Conservation (phyloP, 2,329 filamentous ascomycete species). For the Ophiostoma sp. region DNA sequence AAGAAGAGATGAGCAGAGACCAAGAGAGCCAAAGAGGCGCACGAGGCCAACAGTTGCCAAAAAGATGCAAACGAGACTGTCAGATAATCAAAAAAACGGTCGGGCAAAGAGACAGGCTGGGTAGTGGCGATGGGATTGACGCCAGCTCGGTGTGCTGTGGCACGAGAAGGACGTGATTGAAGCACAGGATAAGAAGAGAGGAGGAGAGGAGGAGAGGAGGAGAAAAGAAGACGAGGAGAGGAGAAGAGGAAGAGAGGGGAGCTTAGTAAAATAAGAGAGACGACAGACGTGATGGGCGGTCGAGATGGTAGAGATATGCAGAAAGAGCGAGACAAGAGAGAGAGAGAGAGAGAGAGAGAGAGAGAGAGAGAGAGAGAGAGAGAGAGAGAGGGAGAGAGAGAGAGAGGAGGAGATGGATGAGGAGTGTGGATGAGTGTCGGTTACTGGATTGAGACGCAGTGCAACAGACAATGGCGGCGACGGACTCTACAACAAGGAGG, state of each 20-base stretch:
- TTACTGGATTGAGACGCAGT: constrained; percentile 12
- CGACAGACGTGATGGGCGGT: background rate
- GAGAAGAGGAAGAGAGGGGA: background rate
- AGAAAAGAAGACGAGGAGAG: background rate
- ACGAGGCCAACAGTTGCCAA: background rate
- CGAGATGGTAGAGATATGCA: background rate
- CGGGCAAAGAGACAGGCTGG: background rate
- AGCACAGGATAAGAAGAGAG: background rate
- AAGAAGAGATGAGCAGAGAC: background rate
- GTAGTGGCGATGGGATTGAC: background rate
- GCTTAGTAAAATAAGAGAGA: background rate
- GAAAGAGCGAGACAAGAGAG: background rate
- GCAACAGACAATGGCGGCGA: constrained; percentile 14
- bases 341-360: background rate
- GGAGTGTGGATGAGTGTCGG: background rate
- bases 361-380: background rate
- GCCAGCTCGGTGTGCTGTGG: background rate
- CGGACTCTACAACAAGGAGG: background rate
- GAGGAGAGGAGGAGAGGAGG: background rate
- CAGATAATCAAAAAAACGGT: background rate
- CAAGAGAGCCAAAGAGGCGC: background rate
- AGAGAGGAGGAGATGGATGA: background rate
- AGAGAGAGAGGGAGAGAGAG: background rate
- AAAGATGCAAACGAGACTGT: background rate
- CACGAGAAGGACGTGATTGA: background rate